Evolutionary conservation across 75 land plant species (phyloP).

Genomic region (Sequoiadendron giganteum): DNA sequence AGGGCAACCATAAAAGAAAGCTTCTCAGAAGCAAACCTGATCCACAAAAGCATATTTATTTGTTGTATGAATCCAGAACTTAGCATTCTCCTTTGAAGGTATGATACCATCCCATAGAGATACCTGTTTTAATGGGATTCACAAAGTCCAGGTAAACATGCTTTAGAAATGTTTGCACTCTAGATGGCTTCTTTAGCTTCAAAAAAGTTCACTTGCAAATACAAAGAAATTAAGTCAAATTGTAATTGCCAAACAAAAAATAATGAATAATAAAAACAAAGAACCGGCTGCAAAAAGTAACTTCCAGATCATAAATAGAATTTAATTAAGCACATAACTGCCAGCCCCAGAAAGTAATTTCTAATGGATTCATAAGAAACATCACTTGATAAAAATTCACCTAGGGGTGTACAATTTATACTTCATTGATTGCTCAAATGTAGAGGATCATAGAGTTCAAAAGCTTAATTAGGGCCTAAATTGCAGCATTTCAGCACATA

Average conservation of each 20-base stretch:
- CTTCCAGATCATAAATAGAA: not conserved
- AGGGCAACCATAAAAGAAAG: conserved; percentile 7
- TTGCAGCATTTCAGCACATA: not conserved
- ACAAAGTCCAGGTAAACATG: not conserved
- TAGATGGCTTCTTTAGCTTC: not conserved
- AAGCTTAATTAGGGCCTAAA: not conserved
- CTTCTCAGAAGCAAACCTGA: conserved; percentile 43
- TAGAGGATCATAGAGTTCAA: not conserved
- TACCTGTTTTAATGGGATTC: conserved; percentile 38
- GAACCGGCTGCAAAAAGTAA: not conserved
- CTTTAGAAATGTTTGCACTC: not conserved
- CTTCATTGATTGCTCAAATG: not conserved
- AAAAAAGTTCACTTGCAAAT: not conserved
- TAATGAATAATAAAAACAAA: not conserved
- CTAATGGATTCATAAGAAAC: not conserved
- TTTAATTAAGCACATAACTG: not conserved
- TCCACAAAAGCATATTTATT: conserved; percentile 82
- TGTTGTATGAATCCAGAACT: conserved; percentile 54
- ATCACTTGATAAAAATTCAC: not conserved
- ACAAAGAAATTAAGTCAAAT: not conserved
- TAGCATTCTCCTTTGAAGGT: conserved; percentile 75
- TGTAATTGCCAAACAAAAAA: not conserved
- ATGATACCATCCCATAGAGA: conserved; percentile 93
- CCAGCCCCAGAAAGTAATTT: not conserved
- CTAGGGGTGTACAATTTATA: not conserved